Evolutionary conservation across 2,329 filamentous ascomycete genomes (phyloP), one percentile per base, ranked within the genome.

Genomic region (Verticillium tricorpus): DNA sequence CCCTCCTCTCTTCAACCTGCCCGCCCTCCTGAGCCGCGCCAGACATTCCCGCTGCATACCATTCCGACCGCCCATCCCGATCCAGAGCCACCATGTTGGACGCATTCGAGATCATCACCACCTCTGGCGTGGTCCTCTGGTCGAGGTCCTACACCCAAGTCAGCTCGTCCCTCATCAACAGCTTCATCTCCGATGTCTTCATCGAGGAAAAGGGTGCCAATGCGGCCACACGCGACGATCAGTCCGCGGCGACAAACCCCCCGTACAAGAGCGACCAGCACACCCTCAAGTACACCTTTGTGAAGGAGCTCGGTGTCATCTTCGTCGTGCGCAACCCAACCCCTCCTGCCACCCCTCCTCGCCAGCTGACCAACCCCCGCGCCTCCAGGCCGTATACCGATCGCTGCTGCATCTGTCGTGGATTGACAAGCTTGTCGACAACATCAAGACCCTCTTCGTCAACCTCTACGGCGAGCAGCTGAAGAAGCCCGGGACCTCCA

Each of bases 71-170:
- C 39, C 31, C 17, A 34, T 31, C 39, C 40, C 4, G 28, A 28
- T 17, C 17, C 37, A 63, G 58, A 50, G 54, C 40, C 22, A 62
- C 58, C 61, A 98, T 98, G 94, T 80, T 99, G 78, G 95, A 99
- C 80, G 90, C 91, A 17, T 99, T 99, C 75, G 94, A 99, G 77
- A 95, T 99, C 67, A 78, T 99, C 64, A 97, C 94, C 64, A 96
- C 94, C 40, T 96, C 93, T 3, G 95, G 95, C 61, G 93, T 99
- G 65, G 95, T 99, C 62, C 86, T 99, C 61, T 99, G 95, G 95
- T 97, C 94, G 64, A 89, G 91, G 73, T 89, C 88, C 31, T 97
- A 94, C 74, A 87, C 89, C 60, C 84, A 89, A 2, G 87, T 96
- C 72, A 93, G 88, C 73, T 85, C 91, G 54, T 88, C 90, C 69